Conservation (phyloP, 768 basidiomycete genomes). For the Pleurotus cornucopiae region DNA sequence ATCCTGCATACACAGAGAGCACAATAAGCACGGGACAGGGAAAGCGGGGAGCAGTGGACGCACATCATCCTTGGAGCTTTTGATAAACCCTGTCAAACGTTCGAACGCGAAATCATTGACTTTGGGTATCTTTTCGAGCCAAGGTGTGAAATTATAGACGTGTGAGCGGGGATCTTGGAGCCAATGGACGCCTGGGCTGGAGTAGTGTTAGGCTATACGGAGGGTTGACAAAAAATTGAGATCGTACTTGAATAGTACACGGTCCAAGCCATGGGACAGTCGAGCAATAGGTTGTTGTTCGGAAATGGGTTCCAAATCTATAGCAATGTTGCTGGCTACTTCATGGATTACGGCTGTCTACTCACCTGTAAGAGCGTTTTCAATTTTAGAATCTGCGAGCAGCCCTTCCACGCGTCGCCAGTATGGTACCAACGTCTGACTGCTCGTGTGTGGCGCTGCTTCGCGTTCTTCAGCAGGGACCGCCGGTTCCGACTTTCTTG, state of each 20-base stretch:
- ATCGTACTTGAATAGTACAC: conserved; percentile 74
- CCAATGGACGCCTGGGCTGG: conserved; percentile 88
- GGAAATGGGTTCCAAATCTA: conserved; percentile 38
- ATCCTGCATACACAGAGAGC: conserved; percentile 40
- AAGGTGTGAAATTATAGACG: conserved; percentile 80
- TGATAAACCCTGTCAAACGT: conserved; percentile 66
- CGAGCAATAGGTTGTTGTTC: conserved; percentile 48
- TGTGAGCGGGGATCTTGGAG: conserved; percentile 80
- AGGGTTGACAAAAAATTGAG: neutral
- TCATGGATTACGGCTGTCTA: neutral
- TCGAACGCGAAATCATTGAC: conserved; percentile 85
- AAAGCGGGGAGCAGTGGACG: conserved; percentile 12
- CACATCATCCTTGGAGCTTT: conserved; percentile 74
- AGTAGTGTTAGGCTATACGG: conserved; percentile 9
- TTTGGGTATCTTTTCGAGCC: conserved; percentile 68
- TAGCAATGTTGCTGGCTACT: neutral
- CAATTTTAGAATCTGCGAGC: conserved; percentile 16
- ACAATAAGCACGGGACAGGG: neutral
- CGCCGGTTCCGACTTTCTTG: neutral
- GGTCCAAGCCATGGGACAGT: conserved; percentile 60
- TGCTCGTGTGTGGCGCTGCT: conserved; percentile 2
- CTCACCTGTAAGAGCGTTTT: conserved; percentile 36
- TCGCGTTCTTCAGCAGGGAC: conserved; percentile 6
- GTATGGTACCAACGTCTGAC: conserved; percentile 13
- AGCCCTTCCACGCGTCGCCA: conserved; percentile 31